Evolutionary conservation across 106 monocot genomes (phyloP).

Genomic region (Acanthochlamys bracteata): DNA sequence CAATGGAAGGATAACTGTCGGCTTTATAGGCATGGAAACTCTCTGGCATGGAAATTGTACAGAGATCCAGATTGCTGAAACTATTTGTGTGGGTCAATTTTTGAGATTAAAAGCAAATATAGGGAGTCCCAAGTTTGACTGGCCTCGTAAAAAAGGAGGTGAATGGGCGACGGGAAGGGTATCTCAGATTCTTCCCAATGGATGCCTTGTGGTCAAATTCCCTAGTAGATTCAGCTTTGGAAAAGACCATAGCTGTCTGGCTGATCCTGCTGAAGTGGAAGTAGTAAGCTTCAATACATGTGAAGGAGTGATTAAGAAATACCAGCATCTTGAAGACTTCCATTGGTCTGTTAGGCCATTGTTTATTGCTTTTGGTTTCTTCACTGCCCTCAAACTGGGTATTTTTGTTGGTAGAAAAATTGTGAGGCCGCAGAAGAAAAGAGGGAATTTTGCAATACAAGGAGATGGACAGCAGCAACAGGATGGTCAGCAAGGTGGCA

Average conservation of each 20-base stretch:
- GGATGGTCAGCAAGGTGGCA: slow-evolving; percentile 19
- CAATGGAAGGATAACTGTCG: slow-evolving; percentile 50
- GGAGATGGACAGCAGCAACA: slow-evolving; percentile 24
- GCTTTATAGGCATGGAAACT: slow-evolving; percentile 54
- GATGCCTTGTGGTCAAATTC: slow-evolving; percentile 71
- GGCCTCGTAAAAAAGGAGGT: slow-evolving; percentile 39
- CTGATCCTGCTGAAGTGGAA: slow-evolving; percentile 76
- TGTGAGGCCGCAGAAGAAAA: slow-evolving; percentile 26
- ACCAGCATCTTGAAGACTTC: slow-evolving; percentile 86
- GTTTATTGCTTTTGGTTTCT: slow-evolving; percentile 56
- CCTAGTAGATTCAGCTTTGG: slow-evolving; percentile 61
- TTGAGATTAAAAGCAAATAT: slow-evolving; percentile 43
- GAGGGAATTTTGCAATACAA: background rate
- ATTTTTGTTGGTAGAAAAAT: slow-evolving; percentile 26
- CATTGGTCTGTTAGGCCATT: slow-evolving; percentile 90
- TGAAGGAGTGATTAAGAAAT: slow-evolving; percentile 66
- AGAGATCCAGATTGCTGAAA: slow-evolving; percentile 70
- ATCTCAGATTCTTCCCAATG: slow-evolving; percentile 58
- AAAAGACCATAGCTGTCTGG: slow-evolving; percentile 25
- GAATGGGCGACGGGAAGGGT: slow-evolving; percentile 57
- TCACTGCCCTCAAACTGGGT: slow-evolving; percentile 60
- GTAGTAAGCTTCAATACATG: slow-evolving; percentile 57
- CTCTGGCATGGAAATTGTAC: slow-evolving; percentile 54
- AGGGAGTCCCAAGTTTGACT: slow-evolving; percentile 48
- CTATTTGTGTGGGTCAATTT: slow-evolving; percentile 68